phyloP scores from a whole-genome alignment of 306 rosid genomes.

The Castanospermum australe region DNA sequence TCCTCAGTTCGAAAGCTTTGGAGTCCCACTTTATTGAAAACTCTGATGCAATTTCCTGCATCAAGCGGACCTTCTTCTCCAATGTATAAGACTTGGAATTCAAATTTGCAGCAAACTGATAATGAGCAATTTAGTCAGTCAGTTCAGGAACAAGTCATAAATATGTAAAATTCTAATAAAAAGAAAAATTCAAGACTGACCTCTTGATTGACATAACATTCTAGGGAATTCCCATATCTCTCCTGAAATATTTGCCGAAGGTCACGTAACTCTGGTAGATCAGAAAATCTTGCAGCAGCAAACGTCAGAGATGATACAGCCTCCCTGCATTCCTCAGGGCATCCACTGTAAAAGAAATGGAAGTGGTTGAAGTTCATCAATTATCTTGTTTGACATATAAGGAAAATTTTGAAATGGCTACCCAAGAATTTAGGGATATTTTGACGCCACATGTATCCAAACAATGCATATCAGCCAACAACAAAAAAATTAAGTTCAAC shows the following conservation, averaged over 20 bases:
- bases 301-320: constrained; percentile 77
- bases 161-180: constrained; percentile 7
- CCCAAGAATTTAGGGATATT: neutral
- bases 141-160: constrained; percentile 28
- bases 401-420: neutral
- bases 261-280: constrained; percentile 94
- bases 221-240: constrained; percentile 64
- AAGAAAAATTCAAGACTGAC: constrained; percentile 33
- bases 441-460: neutral
- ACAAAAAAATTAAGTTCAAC: neutral
- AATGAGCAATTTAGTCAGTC: constrained; percentile 27
- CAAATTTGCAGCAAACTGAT: constrained; percentile 73
- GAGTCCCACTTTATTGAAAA: constrained; percentile 88
- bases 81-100: constrained; percentile 63
- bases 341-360: constrained; percentile 57
- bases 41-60: constrained; percentile 76
- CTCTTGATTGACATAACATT: constrained; percentile 65
- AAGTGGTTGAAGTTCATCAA: neutral
- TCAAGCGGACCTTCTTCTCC: constrained; percentile 71
- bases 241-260: constrained; percentile 81
- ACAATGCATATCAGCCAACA: neutral
- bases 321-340: constrained; percentile 90
- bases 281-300: constrained; percentile 94
- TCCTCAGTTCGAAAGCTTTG: constrained; percentile 72
- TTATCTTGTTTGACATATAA: neutral